phyloP scores from a whole-genome alignment of 2,329 filamentous ascomycete genomes.

The Fusarium brachygibbosum region DNA sequence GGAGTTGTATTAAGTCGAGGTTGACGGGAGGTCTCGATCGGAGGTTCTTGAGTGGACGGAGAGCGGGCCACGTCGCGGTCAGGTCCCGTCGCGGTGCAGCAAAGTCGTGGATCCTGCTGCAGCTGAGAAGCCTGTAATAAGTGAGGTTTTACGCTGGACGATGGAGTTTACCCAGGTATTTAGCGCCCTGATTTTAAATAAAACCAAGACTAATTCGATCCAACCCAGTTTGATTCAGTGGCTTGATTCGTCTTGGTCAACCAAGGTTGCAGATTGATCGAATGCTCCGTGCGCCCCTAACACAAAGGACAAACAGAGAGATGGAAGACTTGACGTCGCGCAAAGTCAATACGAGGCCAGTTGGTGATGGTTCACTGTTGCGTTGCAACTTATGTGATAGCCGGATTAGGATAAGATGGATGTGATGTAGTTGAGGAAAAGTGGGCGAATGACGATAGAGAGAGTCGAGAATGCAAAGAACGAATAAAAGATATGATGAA shows the following conservation, averaged over 20 bases:
- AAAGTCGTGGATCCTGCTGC: constrained; percentile 23
- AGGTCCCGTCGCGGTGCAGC: constrained; percentile 27
- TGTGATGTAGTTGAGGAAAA: constrained; percentile 8
- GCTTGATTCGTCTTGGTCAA: constrained; percentile 22
- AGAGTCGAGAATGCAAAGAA: constrained; percentile 9
- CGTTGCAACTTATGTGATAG: constrained; percentile 8
- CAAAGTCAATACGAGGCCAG: constrained; percentile 17
- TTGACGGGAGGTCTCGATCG: constrained; percentile 27
- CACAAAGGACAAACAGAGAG: background rate
- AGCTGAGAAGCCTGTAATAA: constrained; percentile 31
- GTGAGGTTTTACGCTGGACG: constrained; percentile 26
- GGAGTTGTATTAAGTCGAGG: constrained; percentile 24
- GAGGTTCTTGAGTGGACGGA: constrained; percentile 33
- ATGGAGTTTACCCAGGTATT: constrained; percentile 14
- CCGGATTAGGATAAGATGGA: constrained; percentile 30
- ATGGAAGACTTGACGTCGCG: constrained; percentile 21
- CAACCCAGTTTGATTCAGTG: constrained; percentile 1
- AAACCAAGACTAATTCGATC: constrained; percentile 11
- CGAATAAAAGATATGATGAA: constrained; percentile 11
- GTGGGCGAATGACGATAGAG: constrained; percentile 3
- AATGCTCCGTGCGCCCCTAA: constrained; percentile 25
- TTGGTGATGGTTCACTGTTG: constrained; percentile 7
- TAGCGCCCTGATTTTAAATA: constrained; percentile 35
- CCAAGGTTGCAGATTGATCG: constrained; percentile 20
- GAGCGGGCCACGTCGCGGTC: constrained; percentile 47